Conservation (phyloP, 805 yeast species). For the Candida taoyuanica region DNA sequence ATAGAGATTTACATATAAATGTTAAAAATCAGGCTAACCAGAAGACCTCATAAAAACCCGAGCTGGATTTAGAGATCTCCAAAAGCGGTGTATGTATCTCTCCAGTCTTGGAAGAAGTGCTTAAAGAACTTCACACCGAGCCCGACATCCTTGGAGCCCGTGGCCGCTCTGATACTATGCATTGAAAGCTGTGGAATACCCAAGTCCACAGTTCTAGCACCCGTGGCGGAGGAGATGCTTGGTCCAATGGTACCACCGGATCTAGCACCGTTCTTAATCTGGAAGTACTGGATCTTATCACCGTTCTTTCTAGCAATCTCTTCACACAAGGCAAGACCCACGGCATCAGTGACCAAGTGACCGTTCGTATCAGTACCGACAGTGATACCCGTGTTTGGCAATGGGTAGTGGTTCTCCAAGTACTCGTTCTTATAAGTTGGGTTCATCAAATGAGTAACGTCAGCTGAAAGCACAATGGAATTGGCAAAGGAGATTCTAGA, state of each 20-base stretch:
- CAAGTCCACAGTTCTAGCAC: slow-evolving; percentile 72
- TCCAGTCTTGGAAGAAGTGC: slow-evolving; percentile 68
- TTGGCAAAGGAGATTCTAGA: slow-evolving; percentile 55
- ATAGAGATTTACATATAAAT: too few relatives aligned
- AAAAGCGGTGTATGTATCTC: slow-evolving; percentile 48
- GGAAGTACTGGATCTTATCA: slow-evolving; percentile 74
- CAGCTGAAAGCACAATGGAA: slow-evolving; percentile 77
- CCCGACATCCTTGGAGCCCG: slow-evolving; percentile 74
- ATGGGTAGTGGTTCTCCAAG: slow-evolving; percentile 73
- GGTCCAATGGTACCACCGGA: slow-evolving; percentile 92
- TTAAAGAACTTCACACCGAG: slow-evolving; percentile 67
- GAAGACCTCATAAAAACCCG: too few relatives aligned
- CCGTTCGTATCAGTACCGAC: slow-evolving; percentile 74
- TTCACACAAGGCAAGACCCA: slow-evolving; percentile 65
- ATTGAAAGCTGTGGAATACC: slow-evolving; percentile 82
- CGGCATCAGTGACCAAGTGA: slow-evolving; percentile 78
- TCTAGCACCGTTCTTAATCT: slow-evolving; percentile 77
- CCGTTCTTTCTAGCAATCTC: slow-evolving; percentile 62
- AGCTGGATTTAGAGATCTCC: slow-evolving; percentile 42
- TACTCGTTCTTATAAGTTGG: slow-evolving; percentile 71
- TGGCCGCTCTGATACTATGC: slow-evolving; percentile 82
- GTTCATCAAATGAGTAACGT: slow-evolving; percentile 76
- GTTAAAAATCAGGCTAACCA: too few relatives aligned
- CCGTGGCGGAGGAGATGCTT: slow-evolving; percentile 54
- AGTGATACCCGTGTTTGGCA: slow-evolving; percentile 72